Conservation (phyloP, 2,329 filamentous ascomycete genomes). For the Fusarium oxysporum region DNA sequence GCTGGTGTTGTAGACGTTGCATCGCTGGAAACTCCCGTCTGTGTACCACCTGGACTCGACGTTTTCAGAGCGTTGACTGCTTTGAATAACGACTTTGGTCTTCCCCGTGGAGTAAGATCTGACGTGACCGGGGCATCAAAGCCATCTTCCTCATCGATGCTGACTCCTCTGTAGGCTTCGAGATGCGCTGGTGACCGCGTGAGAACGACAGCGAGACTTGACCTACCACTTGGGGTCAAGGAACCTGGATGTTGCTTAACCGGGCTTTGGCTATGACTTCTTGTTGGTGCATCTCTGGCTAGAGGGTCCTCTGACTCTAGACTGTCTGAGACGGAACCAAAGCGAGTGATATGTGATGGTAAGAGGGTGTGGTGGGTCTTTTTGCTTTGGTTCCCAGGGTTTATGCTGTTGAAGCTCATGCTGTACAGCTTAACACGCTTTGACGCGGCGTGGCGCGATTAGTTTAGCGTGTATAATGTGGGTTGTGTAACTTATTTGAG, state of each 20-base stretch:
- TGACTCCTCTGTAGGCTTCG: conserved; percentile 4
- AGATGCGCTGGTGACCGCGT: conserved; percentile 19
- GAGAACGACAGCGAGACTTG: conserved; percentile 40
- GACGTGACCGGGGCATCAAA: conserved; percentile 30
- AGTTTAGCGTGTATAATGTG: background rate
- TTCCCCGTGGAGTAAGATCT: conserved; percentile 35
- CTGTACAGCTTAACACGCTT: background rate
- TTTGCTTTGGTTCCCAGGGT: background rate
- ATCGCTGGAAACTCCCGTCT: conserved; percentile 9
- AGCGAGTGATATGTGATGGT: background rate
- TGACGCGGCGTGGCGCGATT: conserved; percentile 8
- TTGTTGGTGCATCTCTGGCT: conserved; percentile 9
- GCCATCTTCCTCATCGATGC: conserved; percentile 7
- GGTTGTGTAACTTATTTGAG: background rate
- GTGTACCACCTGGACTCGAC: conserved; percentile 1
- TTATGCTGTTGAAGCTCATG: conserved; percentile 23
- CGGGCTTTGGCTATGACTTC: conserved; percentile 17
- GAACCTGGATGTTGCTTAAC: conserved; percentile 11
- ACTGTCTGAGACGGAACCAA: conserved; percentile 13
- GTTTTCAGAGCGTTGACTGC: background rate
- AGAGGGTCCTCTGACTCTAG: conserved; percentile 41
- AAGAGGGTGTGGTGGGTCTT: background rate
- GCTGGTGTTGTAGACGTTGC: conserved; percentile 6
- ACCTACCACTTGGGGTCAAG: background rate
- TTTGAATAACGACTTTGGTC: conserved; percentile 14